These are phyloP conservation scores for Chiua virens DNA, from an alignment of 768 basidiomycete species.

Conservation along the genomic window DNA sequence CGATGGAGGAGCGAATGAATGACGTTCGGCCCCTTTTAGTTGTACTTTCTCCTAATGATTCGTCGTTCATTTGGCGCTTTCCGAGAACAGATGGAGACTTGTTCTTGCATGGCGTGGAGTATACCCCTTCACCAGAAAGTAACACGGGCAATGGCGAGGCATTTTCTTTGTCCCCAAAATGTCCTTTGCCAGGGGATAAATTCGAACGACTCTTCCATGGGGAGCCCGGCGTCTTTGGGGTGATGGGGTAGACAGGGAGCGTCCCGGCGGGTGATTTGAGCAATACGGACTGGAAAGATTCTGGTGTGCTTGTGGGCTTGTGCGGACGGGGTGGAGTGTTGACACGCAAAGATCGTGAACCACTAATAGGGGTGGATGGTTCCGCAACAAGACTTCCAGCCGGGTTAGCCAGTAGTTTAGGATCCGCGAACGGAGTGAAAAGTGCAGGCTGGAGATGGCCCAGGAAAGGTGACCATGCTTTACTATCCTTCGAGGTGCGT, in stretches of 20 bases:
- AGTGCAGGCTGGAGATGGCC: slow-evolving; percentile 31
- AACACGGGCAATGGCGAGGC: slow-evolving; percentile 39
- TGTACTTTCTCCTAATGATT: slow-evolving; percentile 29
- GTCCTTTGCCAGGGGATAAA: slow-evolving; percentile 40
- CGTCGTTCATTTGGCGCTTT: slow-evolving; percentile 46
- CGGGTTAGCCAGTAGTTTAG: slow-evolving; percentile 2
- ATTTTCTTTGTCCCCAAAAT: slow-evolving; percentile 61
- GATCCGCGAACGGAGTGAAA: slow-evolving; percentile 13
- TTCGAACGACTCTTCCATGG: slow-evolving; percentile 13
- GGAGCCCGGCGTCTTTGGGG: slow-evolving; percentile 36
- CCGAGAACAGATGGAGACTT: slow-evolving; percentile 32
- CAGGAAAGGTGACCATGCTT: slow-evolving; percentile 18
- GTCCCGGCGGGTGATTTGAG: slow-evolving; percentile 26
- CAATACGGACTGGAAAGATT: slow-evolving; percentile 31
- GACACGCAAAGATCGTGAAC: slow-evolving; percentile 20
- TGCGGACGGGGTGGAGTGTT: slow-evolving; percentile 39
- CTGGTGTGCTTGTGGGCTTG: slow-evolving; percentile 33
- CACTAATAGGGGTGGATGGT: slow-evolving; percentile 29
- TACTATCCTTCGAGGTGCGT: not conserved
- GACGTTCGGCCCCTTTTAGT: slow-evolving; percentile 28
- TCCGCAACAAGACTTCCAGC: slow-evolving; percentile 4
- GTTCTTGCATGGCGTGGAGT: slow-evolving; percentile 31
- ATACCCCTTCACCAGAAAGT: slow-evolving; percentile 49
- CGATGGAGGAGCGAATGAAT: slow-evolving; percentile 33
- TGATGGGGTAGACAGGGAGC: slow-evolving; percentile 25